Evolutionary conservation across 116 monocot genomes (phyloP), one percentile per base, ranked within the genome.

Genomic region (Cymodocea nodosa): DNA sequence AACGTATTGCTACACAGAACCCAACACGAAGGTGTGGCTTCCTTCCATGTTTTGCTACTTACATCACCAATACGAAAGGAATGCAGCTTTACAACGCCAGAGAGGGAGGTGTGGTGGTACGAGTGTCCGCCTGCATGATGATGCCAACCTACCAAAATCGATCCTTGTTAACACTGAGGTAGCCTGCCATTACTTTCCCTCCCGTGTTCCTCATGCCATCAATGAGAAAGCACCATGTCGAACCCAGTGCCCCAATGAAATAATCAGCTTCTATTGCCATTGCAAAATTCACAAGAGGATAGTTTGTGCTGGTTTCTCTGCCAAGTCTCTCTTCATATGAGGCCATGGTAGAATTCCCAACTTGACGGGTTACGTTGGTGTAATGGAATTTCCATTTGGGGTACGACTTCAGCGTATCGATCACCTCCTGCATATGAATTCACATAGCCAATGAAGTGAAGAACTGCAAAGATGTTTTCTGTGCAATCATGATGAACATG

Each of bases 121-220:
- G n/a, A n/a, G n/a, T n/a, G n/a, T n/a, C n/a, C n/a, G n/a, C n/a
- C n/a, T n/a, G n/a, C n/a, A n/a, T n/a, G n/a, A n/a, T n/a, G n/a
- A n/a, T n/a, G n/a, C n/a, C n/a, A n/a, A n/a, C 30, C 66, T 66
- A 92, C 92, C 92, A 92, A 66, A 92, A 92, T 44, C 87, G 71
- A 71, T 92, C 92, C 70, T 82, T 82, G 78, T 92, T 92, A 10
- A 92, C 87, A n/a, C 86, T 84, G 5, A 92, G 56, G 71, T 92
- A 87, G 0, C 87, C 87, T 18, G 87, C 73, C 87, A 81, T 82
- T 30, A 92, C 87, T 73, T 92, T 92, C 4, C 92, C 87, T 37
- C 81, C 92, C 0, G 92, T 92, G 68, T 85, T 92, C 67, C 87
- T 73, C 92, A 87, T 92, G 49, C 85, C 85, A 59, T 92, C 92